These are phyloP conservation scores for Botrytis squamosa DNA, from an alignment of 2,329 filamentous ascomycete genomes.

Conservation along the genomic window DNA sequence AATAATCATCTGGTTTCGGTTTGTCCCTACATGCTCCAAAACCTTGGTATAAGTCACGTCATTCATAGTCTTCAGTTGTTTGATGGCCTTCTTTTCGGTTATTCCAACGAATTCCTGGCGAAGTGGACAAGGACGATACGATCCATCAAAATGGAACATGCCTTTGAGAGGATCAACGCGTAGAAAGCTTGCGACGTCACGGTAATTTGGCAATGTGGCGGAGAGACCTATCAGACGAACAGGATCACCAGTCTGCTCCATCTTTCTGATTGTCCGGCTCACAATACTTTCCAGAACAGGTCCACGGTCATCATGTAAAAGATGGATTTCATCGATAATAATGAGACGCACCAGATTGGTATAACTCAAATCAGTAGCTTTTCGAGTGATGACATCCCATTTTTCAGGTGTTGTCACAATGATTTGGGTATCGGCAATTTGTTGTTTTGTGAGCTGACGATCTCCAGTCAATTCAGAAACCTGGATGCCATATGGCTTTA, in stretches of 20 bases:
- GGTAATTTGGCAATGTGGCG: constrained; percentile 93
- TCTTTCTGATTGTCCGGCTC: constrained; percentile 85
- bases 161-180: constrained; percentile 83
- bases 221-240: constrained; percentile 90
- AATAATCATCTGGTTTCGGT: constrained; percentile 96
- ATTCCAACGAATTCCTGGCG: constrained; percentile 97
- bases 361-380: constrained; percentile 94
- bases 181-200: constrained; percentile 92
- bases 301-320: constrained; percentile 95
- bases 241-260: constrained; percentile 89
- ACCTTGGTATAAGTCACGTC: constrained; percentile 98
- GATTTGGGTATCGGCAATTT: constrained; percentile 95
- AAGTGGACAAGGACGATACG: constrained; percentile 88
- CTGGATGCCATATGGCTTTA: constrained; percentile 86
- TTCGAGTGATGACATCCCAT: constrained; percentile 98
- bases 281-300: constrained; percentile 97
- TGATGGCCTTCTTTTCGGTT: constrained; percentile 97
- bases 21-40: constrained; percentile 88
- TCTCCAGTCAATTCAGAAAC: constrained; percentile 97
- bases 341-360: constrained; percentile 95
- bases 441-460: constrained; percentile 95
- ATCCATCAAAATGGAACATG: constrained; percentile 94
- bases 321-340: constrained; percentile 96
- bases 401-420: constrained; percentile 99
- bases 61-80: constrained; percentile 99